Percentiles rank a stretch among this genome's conserved stretches.
phyloP scores from a whole-genome alignment of 805 yeast species.

The Hanseniaspora taiwanica region DNA sequence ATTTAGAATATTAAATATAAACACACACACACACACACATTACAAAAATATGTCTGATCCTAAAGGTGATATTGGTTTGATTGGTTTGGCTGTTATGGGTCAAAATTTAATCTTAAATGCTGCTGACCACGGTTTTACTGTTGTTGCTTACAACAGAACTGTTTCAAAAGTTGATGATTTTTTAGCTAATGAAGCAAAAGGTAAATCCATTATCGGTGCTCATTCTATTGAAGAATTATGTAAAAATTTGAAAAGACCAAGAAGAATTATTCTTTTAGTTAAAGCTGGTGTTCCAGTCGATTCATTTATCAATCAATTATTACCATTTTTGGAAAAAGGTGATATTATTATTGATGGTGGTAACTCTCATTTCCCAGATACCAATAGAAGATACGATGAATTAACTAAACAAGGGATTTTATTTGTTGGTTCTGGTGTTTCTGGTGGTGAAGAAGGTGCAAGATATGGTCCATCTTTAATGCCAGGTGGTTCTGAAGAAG shows the following conservation, averaged over 20 bases:
- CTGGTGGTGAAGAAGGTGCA: conserved; percentile 99
- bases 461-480: conserved; percentile 97
- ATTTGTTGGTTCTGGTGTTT: conserved; percentile 98
- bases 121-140: conserved; percentile 97
- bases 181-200: conserved; percentile 91
- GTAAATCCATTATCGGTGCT: conserved; percentile 91
- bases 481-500: conserved; percentile 98
- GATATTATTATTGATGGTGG: conserved; percentile 99
- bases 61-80: conserved; percentile 93
- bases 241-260: conserved; percentile 88
- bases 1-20: conserved; percentile 1
- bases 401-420: conserved; percentile 74
- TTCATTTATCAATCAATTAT: conserved; percentile 71
- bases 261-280: conserved; percentile 86
- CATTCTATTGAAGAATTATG: conserved; percentile 80
- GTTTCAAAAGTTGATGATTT: conserved; percentile 90
- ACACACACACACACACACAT: not conserved
- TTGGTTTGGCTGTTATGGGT: conserved; percentile 99
- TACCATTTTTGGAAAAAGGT: conserved; percentile 87
- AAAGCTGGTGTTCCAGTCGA: conserved; percentile 97
- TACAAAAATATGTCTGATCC: conserved; percentile 8
- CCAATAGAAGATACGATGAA: conserved; percentile 92
- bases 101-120: conserved; percentile 94
- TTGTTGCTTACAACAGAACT: conserved; percentile 97
- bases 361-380: conserved; percentile 98